Conservation (phyloP, 2,329 filamentous ascomycete genomes). For the Ambrosiella beaveri region DNA sequence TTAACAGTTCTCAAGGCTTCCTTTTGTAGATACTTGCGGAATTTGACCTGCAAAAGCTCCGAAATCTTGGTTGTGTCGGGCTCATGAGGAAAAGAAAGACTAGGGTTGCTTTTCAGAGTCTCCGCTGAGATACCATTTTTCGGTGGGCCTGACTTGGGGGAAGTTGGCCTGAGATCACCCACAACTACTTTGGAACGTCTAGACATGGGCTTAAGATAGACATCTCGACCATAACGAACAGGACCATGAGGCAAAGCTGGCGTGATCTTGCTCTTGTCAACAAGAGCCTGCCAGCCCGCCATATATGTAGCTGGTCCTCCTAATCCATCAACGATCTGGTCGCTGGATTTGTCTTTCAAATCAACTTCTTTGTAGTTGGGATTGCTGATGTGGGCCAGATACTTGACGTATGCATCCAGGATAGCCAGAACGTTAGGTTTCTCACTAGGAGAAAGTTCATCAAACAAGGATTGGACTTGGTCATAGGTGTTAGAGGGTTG, state of each 20-base stretch:
- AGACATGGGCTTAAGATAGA: slow-evolving; percentile 12
- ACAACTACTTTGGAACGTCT: slow-evolving; percentile 2
- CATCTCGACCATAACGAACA: slow-evolving; percentile 10
- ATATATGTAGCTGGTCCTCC: slow-evolving; percentile 11
- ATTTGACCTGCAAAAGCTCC: slow-evolving; percentile 4
- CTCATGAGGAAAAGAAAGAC: slow-evolving; percentile 9
- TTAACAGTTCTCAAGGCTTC: slow-evolving; percentile 7
- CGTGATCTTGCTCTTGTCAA: slow-evolving; percentile 12
- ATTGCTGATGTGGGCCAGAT: slow-evolving; percentile 10
- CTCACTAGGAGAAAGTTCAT: not conserved
- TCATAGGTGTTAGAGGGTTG: slow-evolving; percentile 6
- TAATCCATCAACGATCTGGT: slow-evolving; percentile 6
- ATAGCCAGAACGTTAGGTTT: not conserved
- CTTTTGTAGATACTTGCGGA: slow-evolving; percentile 7
- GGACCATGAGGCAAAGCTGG: slow-evolving; percentile 7
- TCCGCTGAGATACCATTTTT: not conserved
- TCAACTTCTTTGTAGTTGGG: slow-evolving; percentile 6
- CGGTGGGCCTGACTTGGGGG: not conserved
- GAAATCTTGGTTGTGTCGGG: slow-evolving; percentile 7
- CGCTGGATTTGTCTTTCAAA: not conserved
- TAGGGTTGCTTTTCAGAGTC: not conserved
- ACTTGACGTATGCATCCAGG: slow-evolving; percentile 9
- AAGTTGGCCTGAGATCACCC: not conserved
- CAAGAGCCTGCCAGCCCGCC: slow-evolving; percentile 12
- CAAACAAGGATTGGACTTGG: slow-evolving; percentile 2